Base-by-base conservation (phyloP, 176 grass and related monocot genomes). In the Zizania latifolia region DNA sequence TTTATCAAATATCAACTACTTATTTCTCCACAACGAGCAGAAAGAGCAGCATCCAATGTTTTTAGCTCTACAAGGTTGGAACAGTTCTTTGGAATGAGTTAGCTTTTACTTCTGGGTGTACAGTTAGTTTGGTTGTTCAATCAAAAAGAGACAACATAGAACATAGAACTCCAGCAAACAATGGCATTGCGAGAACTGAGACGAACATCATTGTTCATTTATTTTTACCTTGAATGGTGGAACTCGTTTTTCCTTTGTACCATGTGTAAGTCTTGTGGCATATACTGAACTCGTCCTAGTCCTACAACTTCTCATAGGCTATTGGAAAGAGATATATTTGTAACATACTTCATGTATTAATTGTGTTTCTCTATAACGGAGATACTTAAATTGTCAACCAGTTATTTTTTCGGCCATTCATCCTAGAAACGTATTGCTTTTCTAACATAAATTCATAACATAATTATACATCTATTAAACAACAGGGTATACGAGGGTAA, bases 1-100 rank as follows among this genome's bases (percentile, higher is more conserved):
- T 99, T 99, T 81, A 99, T 99, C 69, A 99, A 95, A 74, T 92
- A 95, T 56, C 87, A 95, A 70, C 85, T 99, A 10, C 86, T 92
- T 56, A 78, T 99, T 77, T 88, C 96, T 0, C 87, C 87, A 7
- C 81, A 90, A 36, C 86, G 46, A 79, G 23, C 69, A 41, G 92
- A 95, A 68, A 82, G 73, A 64, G 77, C 57, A 53, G 80, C 89
- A 66, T 68, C 87, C 39, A 99, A 99, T 84, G 80, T 99, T 76
- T 90, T 94, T 81, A 92, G 69, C 74, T 88, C 96, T 64, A 22
- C 87, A 74, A 95, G 92, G 77, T 82, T 99, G 83, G 96, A 99
- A 44, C 89, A 90, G 24, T 99, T 90, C 76, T 95, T 99, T 86
- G 91, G 96, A 77, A n/a, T n/a, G 86, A n/a, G n/a, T n/a, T n/a